Evolutionary conservation across 495 filamentous ascomycete species (phyloP).

Genomic region (Penicillium soppii): DNA sequence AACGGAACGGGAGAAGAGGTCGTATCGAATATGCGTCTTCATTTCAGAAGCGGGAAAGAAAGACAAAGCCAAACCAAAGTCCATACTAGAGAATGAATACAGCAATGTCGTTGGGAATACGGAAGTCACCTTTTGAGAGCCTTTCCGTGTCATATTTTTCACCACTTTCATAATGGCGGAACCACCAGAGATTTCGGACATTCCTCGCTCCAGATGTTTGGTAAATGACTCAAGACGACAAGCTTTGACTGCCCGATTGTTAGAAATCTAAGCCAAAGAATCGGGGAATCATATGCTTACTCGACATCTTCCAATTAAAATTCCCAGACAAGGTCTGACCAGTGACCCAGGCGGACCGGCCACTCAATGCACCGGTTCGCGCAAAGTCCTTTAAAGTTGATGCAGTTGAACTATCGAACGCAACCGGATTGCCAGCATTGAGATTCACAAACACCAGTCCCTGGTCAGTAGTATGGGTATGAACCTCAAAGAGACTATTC

Average conservation of each 20-base stretch:
- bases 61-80: slow-evolving; percentile 13
- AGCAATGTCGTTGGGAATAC: slow-evolving; percentile 17
- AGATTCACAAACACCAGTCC: slow-evolving; percentile 48
- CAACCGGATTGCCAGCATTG: slow-evolving; percentile 21
- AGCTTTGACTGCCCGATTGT: neutral
- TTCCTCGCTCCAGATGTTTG: slow-evolving; percentile 3
- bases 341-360: slow-evolving; percentile 25
- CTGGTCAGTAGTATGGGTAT: slow-evolving; percentile 23
- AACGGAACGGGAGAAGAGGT: slow-evolving; percentile 11
- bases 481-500: slow-evolving; percentile 51
- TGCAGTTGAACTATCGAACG: slow-evolving; percentile 8
- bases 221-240: neutral
- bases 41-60: slow-evolving; percentile 19
- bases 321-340: slow-evolving; percentile 37
- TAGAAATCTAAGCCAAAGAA: neutral
- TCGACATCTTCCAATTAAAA: slow-evolving; percentile 48
- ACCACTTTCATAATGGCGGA: slow-evolving; percentile 9
- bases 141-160: neutral
- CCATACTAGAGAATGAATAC: slow-evolving; percentile 14
- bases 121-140: neutral
- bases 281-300: slow-evolving; percentile 14
- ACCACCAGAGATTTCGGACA: neutral
- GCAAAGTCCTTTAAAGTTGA: slow-evolving; percentile 13
- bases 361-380: slow-evolving; percentile 5
- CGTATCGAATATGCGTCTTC: slow-evolving; percentile 22